Evolutionary conservation across 768 basidiomycete species (phyloP), one percentile per base, ranked within the genome.

Genomic region (Russula dissimulans): DNA sequence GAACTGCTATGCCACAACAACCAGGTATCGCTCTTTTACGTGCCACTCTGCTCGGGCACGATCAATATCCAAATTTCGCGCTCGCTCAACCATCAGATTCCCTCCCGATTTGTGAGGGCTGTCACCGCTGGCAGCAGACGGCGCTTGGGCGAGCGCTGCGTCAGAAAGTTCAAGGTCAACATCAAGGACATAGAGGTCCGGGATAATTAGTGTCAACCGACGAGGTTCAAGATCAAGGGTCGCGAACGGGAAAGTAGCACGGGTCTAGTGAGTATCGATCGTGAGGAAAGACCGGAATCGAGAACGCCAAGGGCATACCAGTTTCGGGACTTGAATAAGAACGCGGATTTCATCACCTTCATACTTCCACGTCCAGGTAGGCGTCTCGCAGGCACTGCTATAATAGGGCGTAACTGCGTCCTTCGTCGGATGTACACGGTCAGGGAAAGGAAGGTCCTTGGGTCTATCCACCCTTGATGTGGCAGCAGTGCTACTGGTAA

Each of bases 1-100:
- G 34, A 10, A 29, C 38, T 1, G 39, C n/a, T 70, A 79, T 12
- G 67, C 77, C 51, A 71, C 67, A 14, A 88, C 66, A 5, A 82
- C 69, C 53, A 90, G 68, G 47, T 72, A 61, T 8, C 73, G 75
- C 48, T 85, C 79, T 6, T 73, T 79, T 22, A 87, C 77, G 38
- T 74, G 76, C 88, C 89, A 91, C 69, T 88, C 83, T 7, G 86
- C 87, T 48, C 68, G 73, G 0, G 87, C 87, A 2, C 66, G 69
- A 26, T 87, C 85, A 0, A 88, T 80, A 58, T 86, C 77, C 15
- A 89, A 76, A 42, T 77, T 75, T 5, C 82, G 74, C 66, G 79
- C 77, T 45, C 81, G 77, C 66, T 87, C 87, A 41, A 89, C 74
- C 59, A 68, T 71, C 53, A 87, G 68, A 65, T 60, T 71, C 63